phyloP scores from a whole-genome alignment of 2,329 filamentous ascomycete species.

The Lachnellula arida region DNA sequence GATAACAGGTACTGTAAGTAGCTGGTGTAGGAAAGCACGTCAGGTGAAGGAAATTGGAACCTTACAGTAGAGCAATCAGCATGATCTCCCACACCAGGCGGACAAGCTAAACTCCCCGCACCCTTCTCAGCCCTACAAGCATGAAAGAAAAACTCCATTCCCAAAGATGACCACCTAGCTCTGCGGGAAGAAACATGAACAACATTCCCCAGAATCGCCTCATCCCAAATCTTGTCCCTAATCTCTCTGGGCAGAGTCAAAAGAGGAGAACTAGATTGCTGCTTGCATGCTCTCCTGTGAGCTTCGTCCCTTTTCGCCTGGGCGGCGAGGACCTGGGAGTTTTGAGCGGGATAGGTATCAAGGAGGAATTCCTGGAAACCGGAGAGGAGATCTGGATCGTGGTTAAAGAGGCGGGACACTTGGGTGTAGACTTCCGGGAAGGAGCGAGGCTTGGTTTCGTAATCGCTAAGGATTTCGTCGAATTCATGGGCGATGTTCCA shows the following conservation, averaged over 20 bases:
- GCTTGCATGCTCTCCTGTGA: constrained; percentile 2
- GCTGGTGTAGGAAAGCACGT: neutral
- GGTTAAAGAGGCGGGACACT: neutral
- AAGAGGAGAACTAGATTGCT: constrained; percentile 2
- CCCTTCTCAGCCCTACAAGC: constrained; percentile 3
- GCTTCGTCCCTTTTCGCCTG: neutral
- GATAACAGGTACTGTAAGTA: neutral
- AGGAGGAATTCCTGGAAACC: constrained; percentile 11
- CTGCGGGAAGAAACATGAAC: constrained; percentile 11
- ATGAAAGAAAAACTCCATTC: neutral
- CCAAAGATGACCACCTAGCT: neutral
- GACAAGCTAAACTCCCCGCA: constrained; percentile 9
- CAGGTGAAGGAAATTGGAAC: too few species aligned
- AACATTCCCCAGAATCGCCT: constrained; percentile 8
- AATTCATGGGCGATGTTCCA: neutral
- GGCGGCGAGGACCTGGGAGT: neutral
- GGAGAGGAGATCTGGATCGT: neutral
- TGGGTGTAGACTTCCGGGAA: neutral
- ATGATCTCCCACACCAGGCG: constrained; percentile 15
- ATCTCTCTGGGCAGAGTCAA: constrained; percentile 15
- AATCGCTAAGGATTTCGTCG: neutral
- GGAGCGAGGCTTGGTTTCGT: neutral
- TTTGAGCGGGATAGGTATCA: neutral
- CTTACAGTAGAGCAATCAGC: constrained; percentile 3
- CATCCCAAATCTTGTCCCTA: constrained; percentile 16